Evolutionary conservation across 176 grass and related monocot species (phyloP).

Genomic region (Puya raimondii): DNA sequence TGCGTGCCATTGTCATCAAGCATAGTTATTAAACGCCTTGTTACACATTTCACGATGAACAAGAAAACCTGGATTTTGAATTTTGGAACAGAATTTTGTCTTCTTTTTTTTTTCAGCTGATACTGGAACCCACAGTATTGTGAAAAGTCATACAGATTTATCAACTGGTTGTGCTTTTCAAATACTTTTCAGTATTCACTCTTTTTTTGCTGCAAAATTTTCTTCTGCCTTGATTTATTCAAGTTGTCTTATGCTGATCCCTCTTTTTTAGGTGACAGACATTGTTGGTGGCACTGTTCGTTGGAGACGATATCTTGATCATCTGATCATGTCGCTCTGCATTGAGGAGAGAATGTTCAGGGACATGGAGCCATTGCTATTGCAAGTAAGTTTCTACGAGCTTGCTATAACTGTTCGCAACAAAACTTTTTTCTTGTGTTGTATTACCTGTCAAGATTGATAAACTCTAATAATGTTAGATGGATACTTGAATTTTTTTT

Average conservation of each 20-base stretch:
- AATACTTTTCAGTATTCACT: too few relatives aligned
- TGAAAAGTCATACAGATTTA: too few relatives aligned
- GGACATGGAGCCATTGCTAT: slow-evolving; percentile 77
- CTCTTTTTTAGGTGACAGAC: slow-evolving; percentile 57
- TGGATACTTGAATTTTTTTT: background rate
- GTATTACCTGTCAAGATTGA: background rate
- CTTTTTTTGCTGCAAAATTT: background rate
- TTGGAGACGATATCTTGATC: slow-evolving; percentile 87
- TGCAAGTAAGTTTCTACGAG: slow-evolving; percentile 45
- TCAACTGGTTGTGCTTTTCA: too few relatives aligned
- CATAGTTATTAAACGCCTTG: too few relatives aligned
- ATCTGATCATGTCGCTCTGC: slow-evolving; percentile 86
- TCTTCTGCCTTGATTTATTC: background rate
- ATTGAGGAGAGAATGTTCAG: slow-evolving; percentile 66
- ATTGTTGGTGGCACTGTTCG: slow-evolving; percentile 79
- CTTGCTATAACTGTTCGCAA: background rate
- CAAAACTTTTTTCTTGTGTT: background rate
- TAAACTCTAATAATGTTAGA: background rate
- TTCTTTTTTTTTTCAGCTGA: too few relatives aligned
- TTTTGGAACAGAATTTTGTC: too few relatives aligned
- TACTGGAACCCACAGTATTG: too few relatives aligned
- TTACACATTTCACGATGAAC: too few relatives aligned
- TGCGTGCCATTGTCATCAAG: too few relatives aligned
- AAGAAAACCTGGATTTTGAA: too few relatives aligned
- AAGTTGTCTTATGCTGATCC: slow-evolving; percentile 13